A percentile compares a stretch with the other conserved stretches of the same genome.
Evolutionary conservation across 1,139 yeast species (phyloP).

Genomic region (Geotrichum candidum): DNA sequence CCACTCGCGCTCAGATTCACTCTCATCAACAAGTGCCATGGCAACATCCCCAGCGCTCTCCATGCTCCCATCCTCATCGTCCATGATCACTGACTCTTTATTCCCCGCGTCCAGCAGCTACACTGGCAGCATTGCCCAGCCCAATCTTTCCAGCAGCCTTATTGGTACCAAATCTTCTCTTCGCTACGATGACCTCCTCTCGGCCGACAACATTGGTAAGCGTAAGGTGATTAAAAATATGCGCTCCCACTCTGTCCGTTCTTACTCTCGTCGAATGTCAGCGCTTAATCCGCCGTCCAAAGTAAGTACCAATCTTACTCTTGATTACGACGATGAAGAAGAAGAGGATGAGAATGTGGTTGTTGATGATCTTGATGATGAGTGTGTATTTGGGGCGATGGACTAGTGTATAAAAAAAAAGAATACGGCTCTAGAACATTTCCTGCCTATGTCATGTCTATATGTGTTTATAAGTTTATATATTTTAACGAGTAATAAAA

Average conservation of each 20-base stretch:
- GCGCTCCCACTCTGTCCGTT: constrained; percentile 4
- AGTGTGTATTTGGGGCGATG: constrained; percentile 16
- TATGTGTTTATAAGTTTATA: no score
- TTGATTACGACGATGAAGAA: constrained; percentile 13
- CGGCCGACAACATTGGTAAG: constrained; percentile 3
- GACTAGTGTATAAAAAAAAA: background rate
- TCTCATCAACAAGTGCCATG: background rate
- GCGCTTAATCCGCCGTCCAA: constrained; percentile 15
- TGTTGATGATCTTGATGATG: constrained; percentile 11
- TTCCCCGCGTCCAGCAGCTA: constrained; percentile 6
- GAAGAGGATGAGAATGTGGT: constrained; percentile 7
- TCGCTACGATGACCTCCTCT: constrained; percentile 11
- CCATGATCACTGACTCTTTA: constrained; percentile 14
- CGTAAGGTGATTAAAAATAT: constrained; percentile 2
- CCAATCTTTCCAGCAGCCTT: constrained; percentile 2
- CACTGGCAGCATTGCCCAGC: background rate
- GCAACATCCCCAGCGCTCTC: constrained; percentile 5
- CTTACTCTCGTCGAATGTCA: constrained; percentile 13
- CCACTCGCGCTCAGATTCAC: constrained; percentile 7
- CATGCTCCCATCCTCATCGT: background rate
- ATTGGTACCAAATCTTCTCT: constrained; percentile 8
- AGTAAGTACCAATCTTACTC: constrained; percentile 8
- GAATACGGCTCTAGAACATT: no score
- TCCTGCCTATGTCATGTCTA: no score
- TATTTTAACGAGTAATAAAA: no score